Base-by-base conservation (phyloP, 148 eudicot genomes). In the Salicornia ramosissima region DNA sequence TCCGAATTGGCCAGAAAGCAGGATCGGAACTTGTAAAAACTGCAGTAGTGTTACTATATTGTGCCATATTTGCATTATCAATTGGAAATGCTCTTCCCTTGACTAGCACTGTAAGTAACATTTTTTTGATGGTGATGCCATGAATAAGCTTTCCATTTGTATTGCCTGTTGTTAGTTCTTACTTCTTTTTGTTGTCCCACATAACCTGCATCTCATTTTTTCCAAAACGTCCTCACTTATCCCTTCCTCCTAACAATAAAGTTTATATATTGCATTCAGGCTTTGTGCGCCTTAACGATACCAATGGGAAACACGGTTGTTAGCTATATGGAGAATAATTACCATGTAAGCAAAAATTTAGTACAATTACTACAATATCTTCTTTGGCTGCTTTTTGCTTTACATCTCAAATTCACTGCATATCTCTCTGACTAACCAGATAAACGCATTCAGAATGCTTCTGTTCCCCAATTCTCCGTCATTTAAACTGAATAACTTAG, bases 1-100 rank as follows among this genome's bases (percentile, higher is more conserved):
- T 90, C 42, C 81, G 95, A 74, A 76, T 93, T 69, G 98, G 98
- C 70, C 78, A 85, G 28, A 72, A 86, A 81, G 47, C 79, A 0
- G 91, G 96, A 49, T 80, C 90, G 67, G 69, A 84, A 59, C 85
- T 80, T 42, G 91, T 90, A 58, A 92, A 83, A 73, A 42, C 75
- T 70, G 80, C 85, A 49, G 67, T 92, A 36, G 65, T 72, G 47
- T 46, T 72, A 10, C 83, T 92, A 51, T 90, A 88, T 78, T 61
- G 81, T 65, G 69, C 81, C 52, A 57, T 86, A 56, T 73, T 83
- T 67, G 67, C 73, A 61, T 63, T 85, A 60, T 86, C 96, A 76
- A 71, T 92, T 50, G 69, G 77, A 31, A 74, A 76, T 66, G 73
- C 79, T 65, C 94, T 92, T 73, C 98, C 98, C n/a, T 69, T 88